These are phyloP conservation scores for Hyaloscypha variabilis DNA, from an alignment of 495 filamentous ascomycete species.

Conservation along the genomic window DNA sequence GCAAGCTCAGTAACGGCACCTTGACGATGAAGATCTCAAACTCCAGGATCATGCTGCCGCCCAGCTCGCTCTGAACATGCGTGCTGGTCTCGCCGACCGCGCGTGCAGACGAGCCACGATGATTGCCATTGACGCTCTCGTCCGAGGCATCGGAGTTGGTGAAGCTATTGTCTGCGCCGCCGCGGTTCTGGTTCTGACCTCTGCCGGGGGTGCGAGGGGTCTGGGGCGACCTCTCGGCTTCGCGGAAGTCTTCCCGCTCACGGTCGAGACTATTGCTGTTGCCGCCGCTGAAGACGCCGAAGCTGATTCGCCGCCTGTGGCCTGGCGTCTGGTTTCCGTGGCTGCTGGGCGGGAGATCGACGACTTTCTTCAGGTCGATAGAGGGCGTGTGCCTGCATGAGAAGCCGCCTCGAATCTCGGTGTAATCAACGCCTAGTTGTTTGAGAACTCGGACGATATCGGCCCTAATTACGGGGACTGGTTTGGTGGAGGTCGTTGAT, in stretches of 20 bases:
- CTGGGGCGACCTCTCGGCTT: constrained; percentile 47
- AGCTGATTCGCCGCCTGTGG: constrained; percentile 80
- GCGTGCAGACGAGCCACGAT: constrained; percentile 40
- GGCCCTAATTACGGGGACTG: constrained; percentile 76
- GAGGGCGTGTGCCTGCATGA: constrained; percentile 84
- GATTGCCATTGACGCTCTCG: constrained; percentile 59
- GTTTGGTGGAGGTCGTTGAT: constrained; percentile 91
- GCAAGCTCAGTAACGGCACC: constrained; percentile 88
- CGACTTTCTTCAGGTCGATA: constrained; percentile 79
- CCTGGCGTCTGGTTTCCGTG: constrained; percentile 49
- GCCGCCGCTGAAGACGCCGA: constrained; percentile 63
- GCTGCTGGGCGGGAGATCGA: constrained; percentile 59
- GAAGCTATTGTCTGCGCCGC: constrained; percentile 63
- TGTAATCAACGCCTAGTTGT: constrained; percentile 85
- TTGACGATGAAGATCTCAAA: constrained; percentile 99
- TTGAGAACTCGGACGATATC: constrained; percentile 93
- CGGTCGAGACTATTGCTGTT: constrained; percentile 43
- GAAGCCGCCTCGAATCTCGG: constrained; percentile 93
- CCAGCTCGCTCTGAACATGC: constrained; percentile 83
- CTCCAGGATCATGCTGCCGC: constrained; percentile 74
- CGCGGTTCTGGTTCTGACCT: constrained; percentile 42
- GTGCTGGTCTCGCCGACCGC: constrained; percentile 80
- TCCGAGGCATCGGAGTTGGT: constrained; percentile 82
- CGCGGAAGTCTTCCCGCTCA: constrained; percentile 61
- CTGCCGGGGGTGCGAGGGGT: constrained; percentile 47